These are phyloP conservation scores for Microsporum ferrugineum DNA, from an alignment of 2,329 filamentous ascomycete species.

Conservation along the genomic window DNA sequence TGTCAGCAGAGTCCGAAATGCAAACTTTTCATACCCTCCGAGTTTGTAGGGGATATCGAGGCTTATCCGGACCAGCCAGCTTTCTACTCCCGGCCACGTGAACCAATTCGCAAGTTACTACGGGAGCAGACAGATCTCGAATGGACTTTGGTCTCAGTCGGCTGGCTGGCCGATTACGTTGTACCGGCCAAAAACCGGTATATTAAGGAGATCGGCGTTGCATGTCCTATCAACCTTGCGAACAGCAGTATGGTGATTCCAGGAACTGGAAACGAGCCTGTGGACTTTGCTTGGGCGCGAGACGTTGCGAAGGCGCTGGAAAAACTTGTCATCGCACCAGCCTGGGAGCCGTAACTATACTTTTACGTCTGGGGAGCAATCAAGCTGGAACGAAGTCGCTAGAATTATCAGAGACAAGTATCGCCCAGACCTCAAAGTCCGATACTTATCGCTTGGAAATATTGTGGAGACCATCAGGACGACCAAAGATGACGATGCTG, in stretches of 20 bases:
- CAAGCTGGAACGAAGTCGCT: background rate
- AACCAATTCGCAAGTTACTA: background rate
- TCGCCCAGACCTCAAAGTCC: background rate
- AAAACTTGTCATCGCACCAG: background rate
- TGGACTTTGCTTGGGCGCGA: background rate
- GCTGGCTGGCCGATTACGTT: slow-evolving; percentile 6
- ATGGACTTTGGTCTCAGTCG: slow-evolving; percentile 3
- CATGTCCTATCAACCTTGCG: background rate
- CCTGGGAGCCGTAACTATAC: background rate
- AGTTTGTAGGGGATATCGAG: slow-evolving; percentile 1
- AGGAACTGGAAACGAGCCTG: slow-evolving; percentile 1
- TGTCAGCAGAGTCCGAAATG: background rate
- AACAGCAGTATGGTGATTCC: background rate
- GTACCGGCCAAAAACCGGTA: slow-evolving; percentile 1
- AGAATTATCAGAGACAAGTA: background rate
- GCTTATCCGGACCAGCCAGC: slow-evolving; percentile 1
- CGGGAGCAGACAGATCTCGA: slow-evolving; percentile 1
- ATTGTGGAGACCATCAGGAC: too few relatives aligned
- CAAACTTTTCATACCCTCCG: slow-evolving; percentile 6
- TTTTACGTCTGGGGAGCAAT: background rate
- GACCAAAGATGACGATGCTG: too few relatives aligned
- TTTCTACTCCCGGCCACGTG: slow-evolving; percentile 1
- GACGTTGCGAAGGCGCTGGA: background rate
- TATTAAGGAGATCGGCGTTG: background rate
- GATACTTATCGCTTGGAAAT: too few relatives aligned